phyloP scores from a whole-genome alignment of 106 monocot species.

The Dendrobium catenatum region DNA sequence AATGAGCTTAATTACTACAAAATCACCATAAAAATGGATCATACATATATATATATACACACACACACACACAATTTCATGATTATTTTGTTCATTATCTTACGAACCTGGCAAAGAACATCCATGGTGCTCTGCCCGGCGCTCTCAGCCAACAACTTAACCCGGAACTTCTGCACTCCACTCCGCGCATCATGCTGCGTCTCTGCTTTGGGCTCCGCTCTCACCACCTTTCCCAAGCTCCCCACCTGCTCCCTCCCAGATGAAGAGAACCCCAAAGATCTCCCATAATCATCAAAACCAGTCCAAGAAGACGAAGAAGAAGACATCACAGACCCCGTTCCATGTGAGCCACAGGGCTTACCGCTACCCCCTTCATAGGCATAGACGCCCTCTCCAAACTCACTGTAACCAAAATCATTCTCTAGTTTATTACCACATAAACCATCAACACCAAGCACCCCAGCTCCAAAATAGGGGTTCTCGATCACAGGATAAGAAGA shows the following conservation, averaged over 20 bases:
- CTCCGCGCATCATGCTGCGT: slow-evolving; percentile 41
- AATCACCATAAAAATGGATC: neutral
- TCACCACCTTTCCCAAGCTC: slow-evolving; percentile 31
- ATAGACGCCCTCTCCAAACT: slow-evolving; percentile 60
- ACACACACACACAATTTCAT: too few species aligned
- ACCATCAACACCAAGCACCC: slow-evolving; percentile 9
- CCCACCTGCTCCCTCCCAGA: slow-evolving; percentile 12
- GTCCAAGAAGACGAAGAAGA: slow-evolving; percentile 13
- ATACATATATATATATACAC: too few species aligned
- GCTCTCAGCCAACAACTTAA: slow-evolving; percentile 61
- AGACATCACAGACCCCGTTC: slow-evolving; percentile 23
- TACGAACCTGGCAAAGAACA: slow-evolving; percentile 82
- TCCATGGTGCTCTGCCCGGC: slow-evolving; percentile 50
- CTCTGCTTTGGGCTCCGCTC: slow-evolving; percentile 51
- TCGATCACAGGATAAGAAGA: slow-evolving; percentile 29
- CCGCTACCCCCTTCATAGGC: slow-evolving; percentile 61
- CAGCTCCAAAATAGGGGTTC: slow-evolving; percentile 16
- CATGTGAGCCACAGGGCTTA: slow-evolving; percentile 57
- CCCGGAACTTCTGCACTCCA: slow-evolving; percentile 64
- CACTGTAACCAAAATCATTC: slow-evolving; percentile 2
- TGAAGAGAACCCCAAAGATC: slow-evolving; percentile 9
- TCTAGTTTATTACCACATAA: neutral
- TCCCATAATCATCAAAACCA: slow-evolving; percentile 30
- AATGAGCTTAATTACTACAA: too few species aligned
- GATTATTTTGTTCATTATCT: neutral